Base-by-base conservation (phyloP, 768 basidiomycete species). In the Clavaria fumosa region DNA sequence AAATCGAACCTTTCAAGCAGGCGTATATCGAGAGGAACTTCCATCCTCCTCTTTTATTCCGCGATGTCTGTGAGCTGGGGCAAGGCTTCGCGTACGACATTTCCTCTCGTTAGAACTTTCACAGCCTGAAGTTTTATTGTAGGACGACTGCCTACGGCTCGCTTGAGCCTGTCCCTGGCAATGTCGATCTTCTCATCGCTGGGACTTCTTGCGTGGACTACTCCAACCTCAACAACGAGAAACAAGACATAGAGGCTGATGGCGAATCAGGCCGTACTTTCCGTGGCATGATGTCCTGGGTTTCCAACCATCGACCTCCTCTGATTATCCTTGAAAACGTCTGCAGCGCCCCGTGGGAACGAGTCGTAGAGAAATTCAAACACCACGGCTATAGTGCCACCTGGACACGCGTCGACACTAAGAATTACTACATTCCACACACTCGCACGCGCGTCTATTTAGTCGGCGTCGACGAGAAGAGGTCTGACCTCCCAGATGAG, bases 21-120 rank as follows among this genome's bases (percentile, higher is more conserved):
- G 91, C 90, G 0, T 95, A 96, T 51, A 96, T 96, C 44, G 91
- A 96, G 52, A 70, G 91, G 22, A 96, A 96, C 55, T 96, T 96
- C 53, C 72, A 79, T 27, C 91, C 91, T 17, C 89, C 90, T 9
- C 57, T 93, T 19, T 64, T 96, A 23, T 96, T 95, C 56, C 75
- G 91, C 34, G 91, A 96, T 52, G 90, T 96, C 12, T 88, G 83
- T 40, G 90, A 95, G 50, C 68, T 96, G 12, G 83, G 81, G 4
- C 69, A 75, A 15, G 56, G 61, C 31, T 69, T 82, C 58, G 85
- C 85, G 82, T 88, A 54, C 42, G 82, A 39, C 28, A 32, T 26
- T 12, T 31, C 12, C 23, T 41, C 14, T 4, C 20, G 23, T 22
- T 34, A 22, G 32, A 35, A 35, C 21, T 18, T 42, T 23, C 36